Percentiles rank a stretch among this genome's conserved stretches.
Conservation (phyloP, 371 early-diverging fungal genomes). For the Circinella umbellata region DNA sequence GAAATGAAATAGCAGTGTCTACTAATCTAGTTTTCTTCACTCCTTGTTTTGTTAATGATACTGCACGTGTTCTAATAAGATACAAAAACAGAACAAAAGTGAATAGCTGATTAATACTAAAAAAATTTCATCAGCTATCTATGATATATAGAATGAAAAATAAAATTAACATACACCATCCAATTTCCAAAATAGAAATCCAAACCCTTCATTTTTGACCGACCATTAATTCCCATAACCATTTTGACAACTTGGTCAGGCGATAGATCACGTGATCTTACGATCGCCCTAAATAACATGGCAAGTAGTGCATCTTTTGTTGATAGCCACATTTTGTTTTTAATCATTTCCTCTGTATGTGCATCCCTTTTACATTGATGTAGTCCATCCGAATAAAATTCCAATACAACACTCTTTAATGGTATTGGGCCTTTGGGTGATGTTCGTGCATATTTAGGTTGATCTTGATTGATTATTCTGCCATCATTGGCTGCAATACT, state of each 20-base stretch:
- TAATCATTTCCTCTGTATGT: slow-evolving; percentile 42
- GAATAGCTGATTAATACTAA: not conserved
- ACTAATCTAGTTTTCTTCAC: slow-evolving; percentile 20
- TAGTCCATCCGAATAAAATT: slow-evolving; percentile 37
- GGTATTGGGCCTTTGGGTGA: slow-evolving; percentile 39
- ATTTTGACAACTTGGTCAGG: slow-evolving; percentile 29
- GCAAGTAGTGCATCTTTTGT: slow-evolving; percentile 46
- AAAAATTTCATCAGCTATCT: not conserved
- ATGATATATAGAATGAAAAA: not conserved
- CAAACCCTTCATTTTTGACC: slow-evolving; percentile 39
- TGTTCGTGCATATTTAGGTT: slow-evolving; percentile 32
- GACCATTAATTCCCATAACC: slow-evolving; percentile 39
- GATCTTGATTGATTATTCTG: slow-evolving; percentile 25
- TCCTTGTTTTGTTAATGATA: slow-evolving; percentile 23
- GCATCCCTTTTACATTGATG: slow-evolving; percentile 42
- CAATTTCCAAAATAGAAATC: slow-evolving; percentile 48
- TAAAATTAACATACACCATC: slow-evolving; percentile 33
- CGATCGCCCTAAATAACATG: slow-evolving; percentile 41
- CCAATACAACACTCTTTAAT: slow-evolving; percentile 39
- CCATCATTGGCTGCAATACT: no score
- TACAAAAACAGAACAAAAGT: no score
- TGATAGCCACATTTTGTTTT: slow-evolving; percentile 33
- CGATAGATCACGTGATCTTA: slow-evolving; percentile 24
- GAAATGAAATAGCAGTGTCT: slow-evolving; percentile 30
- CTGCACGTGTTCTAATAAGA: slow-evolving; percentile 24